Base-by-base conservation (phyloP, 2,329 filamentous ascomycete genomes). In the Fusarium coffeatum region DNA sequence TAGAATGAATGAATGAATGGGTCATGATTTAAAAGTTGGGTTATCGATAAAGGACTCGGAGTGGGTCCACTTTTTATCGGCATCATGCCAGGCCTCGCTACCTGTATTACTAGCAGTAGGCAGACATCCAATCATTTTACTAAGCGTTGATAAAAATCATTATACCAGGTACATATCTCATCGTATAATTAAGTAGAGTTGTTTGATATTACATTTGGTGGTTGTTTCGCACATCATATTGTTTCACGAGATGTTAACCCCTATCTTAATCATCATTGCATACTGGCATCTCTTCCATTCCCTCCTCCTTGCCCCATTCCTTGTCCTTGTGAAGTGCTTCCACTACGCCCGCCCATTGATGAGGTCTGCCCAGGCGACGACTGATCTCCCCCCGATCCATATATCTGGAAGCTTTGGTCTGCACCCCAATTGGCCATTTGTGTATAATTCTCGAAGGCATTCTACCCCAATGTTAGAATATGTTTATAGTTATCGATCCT, bases 401-500 rank as follows among this genome's bases (percentile, higher is more conserved):
- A 87, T 65, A 88, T 83, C 55, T 85, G 83, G 69, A 87, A 86
- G 18, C 82, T 81, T 59, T 85, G 83, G 32, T 88, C 86, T 5
- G 81, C 78, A 27, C 82, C 84, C 82, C 86, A 88, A 43, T 82
- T 83, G 16, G 85, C 82, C 72, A 79, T 77, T 64, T 89, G 87
- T 1, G 87, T 83, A 65, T 85, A 89, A 54, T 83, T 88, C 64
- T 89, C 87, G 49, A 89, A 85, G 15, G 85, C 83, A 45, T 84
- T 83, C 87, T 89, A 55, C 37, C 11, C 34, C 27, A 6, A 18
- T 12, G 68, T 80, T 64, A 83, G 77, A 58, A 59, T 62, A 8
- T 23, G 42, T 34, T 40, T 18, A 55, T 32, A n/a, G 13, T 23
- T 16, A 16, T 18, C 12, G 6, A 25, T 27, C 22, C 27, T 37